These are phyloP conservation scores for Sarocladium brachiariae DNA, from an alignment of 2,329 filamentous ascomycete genomes.

Conservation along the genomic window DNA sequence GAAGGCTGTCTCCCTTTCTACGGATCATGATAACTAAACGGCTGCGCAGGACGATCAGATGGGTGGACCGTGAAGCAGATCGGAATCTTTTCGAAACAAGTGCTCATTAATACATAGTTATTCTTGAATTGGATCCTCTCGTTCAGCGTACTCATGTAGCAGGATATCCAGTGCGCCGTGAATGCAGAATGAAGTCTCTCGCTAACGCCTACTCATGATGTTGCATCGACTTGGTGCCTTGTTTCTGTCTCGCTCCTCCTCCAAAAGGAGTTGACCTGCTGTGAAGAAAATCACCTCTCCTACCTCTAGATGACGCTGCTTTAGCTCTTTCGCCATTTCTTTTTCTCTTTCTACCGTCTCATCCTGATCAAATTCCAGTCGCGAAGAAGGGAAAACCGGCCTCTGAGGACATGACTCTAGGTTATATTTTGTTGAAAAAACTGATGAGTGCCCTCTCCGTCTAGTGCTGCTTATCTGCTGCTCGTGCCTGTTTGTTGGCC, in stretches of 20 bases:
- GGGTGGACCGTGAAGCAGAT: not conserved
- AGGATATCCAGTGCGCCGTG: not conserved
- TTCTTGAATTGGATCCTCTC: not conserved
- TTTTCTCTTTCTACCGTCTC: not conserved
- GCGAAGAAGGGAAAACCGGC: not conserved
- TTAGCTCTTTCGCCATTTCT: not conserved
- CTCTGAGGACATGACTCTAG: not conserved
- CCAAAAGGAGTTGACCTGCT: too few species aligned
- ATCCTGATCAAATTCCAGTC: not conserved
- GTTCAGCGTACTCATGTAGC: not conserved
- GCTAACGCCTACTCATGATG: not conserved
- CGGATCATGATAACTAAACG: not conserved
- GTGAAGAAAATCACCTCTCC: too few species aligned
- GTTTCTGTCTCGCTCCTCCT: not conserved
- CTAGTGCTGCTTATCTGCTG: constrained; percentile 27
- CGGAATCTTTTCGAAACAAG: too few species aligned
- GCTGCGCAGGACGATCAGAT: too few species aligned
- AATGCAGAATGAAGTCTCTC: not conserved
- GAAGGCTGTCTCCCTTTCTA: constrained; percentile 24
- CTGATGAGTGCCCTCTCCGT: too few species aligned
- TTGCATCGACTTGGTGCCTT: not conserved
- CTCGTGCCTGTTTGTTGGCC: constrained; percentile 41
- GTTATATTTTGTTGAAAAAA: not conserved
- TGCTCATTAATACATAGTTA: too few species aligned
- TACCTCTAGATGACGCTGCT: not conserved